phyloP scores from a whole-genome alignment of 164 flowering plant genomes.

The Santalum album region DNA sequence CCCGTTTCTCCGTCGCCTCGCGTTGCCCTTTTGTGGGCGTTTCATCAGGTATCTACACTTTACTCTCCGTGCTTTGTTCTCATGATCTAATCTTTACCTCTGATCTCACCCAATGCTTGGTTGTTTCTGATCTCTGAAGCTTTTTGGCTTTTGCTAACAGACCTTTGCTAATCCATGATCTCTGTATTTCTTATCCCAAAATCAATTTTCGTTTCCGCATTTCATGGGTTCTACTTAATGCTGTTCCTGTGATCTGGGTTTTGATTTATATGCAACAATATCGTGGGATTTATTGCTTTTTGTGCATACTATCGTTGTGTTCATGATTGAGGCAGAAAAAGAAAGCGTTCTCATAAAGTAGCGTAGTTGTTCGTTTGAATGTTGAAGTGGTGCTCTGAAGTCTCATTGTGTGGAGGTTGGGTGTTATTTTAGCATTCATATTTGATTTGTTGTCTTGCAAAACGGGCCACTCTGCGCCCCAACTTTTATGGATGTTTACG shows the following conservation, averaged over 20 bases:
- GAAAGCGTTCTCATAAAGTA: background rate
- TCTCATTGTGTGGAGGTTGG: background rate
- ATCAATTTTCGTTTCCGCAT: background rate
- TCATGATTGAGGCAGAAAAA: background rate
- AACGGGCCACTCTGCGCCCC: background rate
- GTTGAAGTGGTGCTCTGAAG: no score
- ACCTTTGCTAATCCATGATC: background rate
- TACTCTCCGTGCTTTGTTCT: background rate
- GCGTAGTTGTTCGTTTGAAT: no score
- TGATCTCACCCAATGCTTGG: constrained; percentile 13
- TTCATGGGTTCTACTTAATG: constrained; percentile 5
- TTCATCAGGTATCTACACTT: constrained; percentile 13
- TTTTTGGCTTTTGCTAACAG: background rate
- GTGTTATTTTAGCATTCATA: background rate
- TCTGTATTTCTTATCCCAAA: background rate
- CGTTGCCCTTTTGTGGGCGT: constrained; percentile 9
- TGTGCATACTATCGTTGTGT: background rate
- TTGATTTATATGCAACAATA: no score
- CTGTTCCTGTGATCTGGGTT: background rate
- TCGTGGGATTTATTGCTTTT: background rate
- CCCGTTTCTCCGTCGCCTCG: no score
- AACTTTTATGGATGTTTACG: no score
- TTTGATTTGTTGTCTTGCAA: constrained; percentile 3
- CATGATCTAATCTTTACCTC: background rate
- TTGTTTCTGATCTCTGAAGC: constrained; percentile 18